phyloP scores from a whole-genome alignment of 495 filamentous ascomycete species.

The Podospora australis region DNA sequence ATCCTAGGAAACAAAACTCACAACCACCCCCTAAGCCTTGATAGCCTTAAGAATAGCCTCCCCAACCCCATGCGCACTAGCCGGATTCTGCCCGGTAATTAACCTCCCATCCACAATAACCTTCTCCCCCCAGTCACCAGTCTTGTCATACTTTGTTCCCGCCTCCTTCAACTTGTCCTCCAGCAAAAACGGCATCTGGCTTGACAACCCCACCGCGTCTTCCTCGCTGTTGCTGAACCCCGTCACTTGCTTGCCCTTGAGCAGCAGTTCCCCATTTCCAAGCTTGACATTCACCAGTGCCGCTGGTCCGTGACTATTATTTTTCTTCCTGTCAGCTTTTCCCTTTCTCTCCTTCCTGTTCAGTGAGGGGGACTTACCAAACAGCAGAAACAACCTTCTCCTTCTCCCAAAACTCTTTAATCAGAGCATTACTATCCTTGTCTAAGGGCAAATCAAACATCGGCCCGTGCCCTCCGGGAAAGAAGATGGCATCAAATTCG shows the following conservation, averaged over 20 bases:
- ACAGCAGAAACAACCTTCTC: conserved; percentile 61
- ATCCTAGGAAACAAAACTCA: too few species aligned
- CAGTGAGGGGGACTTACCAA: conserved; percentile 27
- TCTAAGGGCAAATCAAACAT: conserved; percentile 63
- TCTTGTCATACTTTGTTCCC: conserved; percentile 53
- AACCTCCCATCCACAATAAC: conserved; percentile 56
- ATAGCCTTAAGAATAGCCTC: conserved; percentile 39
- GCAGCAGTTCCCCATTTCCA: conserved; percentile 41
- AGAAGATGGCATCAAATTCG: conserved; percentile 66
- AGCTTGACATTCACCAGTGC: conserved; percentile 55
- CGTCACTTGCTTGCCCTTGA: conserved; percentile 54
- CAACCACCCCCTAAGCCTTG: too few species aligned
- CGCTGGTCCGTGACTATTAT: conserved; percentile 49
- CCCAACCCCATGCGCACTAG: conserved; percentile 53
- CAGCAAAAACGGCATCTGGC: conserved; percentile 56
- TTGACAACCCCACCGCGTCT: conserved; percentile 39
- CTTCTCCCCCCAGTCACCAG: conserved; percentile 52
- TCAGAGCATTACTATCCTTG: conserved; percentile 45
- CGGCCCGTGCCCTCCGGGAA: conserved; percentile 73
- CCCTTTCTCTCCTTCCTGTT: background rate
- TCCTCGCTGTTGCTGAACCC: conserved; percentile 68
- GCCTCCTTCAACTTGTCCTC: conserved; percentile 51
- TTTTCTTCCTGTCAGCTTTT: too few species aligned
- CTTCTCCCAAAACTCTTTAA: conserved; percentile 53
- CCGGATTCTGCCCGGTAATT: conserved; percentile 74